These are phyloP conservation scores for Dactylella cylindrospora DNA, from an alignment of 2,329 filamentous ascomycete species.

Conservation along the genomic window DNA sequence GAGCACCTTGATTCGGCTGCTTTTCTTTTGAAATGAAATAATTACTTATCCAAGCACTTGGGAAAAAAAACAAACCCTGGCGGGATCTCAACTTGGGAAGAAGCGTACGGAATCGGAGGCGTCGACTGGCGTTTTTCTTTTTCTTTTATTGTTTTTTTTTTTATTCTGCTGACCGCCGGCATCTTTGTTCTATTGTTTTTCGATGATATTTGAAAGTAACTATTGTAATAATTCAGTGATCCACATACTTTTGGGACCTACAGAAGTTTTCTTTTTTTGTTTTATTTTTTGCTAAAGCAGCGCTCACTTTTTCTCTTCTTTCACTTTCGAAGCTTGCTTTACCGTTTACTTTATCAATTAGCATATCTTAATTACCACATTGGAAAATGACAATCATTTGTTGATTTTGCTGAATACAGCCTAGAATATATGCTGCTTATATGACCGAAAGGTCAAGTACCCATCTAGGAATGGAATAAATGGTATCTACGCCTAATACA, in stretches of 20 bases:
- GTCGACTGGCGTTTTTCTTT: conserved; percentile 27
- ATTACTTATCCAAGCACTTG: neutral
- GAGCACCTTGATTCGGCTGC: conserved; percentile 4
- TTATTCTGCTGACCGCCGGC: neutral
- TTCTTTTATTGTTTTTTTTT: neutral
- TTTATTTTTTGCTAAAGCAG: conserved; percentile 1
- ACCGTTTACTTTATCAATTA: neutral
- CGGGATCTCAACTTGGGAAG: neutral
- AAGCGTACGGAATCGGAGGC: neutral
- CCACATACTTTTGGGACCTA: neutral
- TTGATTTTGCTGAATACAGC: no score
- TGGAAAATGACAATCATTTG: no score
- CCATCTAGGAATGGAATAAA: no score
- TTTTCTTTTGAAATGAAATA: neutral
- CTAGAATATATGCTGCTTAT: no score
- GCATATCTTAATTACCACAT: no score
- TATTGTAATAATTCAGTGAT: conserved; percentile 25
- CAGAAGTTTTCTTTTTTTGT: neutral
- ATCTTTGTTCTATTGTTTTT: conserved; percentile 5
- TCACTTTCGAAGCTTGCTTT: no score
- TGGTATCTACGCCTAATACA: neutral
- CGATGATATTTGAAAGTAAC: conserved; percentile 1
- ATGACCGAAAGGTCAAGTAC: no score
- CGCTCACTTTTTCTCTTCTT: neutral
- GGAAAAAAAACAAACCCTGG: neutral